phyloP scores from a whole-genome alignment of 169 alveolate species.

The Plasmodium gaboni region DNA sequence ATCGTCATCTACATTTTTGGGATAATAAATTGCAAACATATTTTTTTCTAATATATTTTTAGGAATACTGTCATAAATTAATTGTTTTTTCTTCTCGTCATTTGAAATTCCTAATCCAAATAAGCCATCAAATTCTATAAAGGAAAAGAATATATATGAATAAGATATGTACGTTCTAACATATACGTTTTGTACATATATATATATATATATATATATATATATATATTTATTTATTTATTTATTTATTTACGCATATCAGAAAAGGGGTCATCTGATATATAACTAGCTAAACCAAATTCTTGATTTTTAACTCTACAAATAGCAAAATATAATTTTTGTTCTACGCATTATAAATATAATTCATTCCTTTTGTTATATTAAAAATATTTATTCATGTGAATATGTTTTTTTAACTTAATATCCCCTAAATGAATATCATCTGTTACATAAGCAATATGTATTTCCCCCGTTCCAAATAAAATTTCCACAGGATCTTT shows the following conservation, averaged over 20 bases:
- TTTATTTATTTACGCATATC: constrained; percentile 62
- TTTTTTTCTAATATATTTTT: constrained; percentile 29
- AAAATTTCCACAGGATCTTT: constrained; percentile 56
- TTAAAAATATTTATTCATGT: neutral
- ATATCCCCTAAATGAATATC: constrained; percentile 68
- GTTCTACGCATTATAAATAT: neutral
- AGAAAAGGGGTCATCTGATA: constrained; percentile 76
- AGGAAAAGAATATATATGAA: neutral
- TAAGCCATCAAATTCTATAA: constrained; percentile 66
- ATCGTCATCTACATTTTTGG: constrained; percentile 65
- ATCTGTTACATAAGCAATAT: constrained; percentile 65
- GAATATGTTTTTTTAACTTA: constrained; percentile 14
- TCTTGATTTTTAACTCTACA: constrained; percentile 67
- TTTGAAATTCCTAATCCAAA: constrained; percentile 75
- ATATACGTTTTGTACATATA: no score
- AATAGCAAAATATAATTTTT: constrained; percentile 5
- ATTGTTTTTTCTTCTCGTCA: constrained; percentile 26
- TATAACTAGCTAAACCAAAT: constrained; percentile 73
- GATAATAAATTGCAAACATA: constrained; percentile 65
- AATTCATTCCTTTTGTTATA: neutral
- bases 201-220: neutral
- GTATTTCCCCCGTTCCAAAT: constrained; percentile 73
- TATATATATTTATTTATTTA: constrained; percentile 10
- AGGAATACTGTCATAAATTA: constrained; percentile 66
- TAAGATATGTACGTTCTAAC: no score